These are phyloP conservation scores for Phytophthora pseudosyringae DNA, from an alignment of 352 stramenopile genomes.

Conservation along the genomic window DNA sequence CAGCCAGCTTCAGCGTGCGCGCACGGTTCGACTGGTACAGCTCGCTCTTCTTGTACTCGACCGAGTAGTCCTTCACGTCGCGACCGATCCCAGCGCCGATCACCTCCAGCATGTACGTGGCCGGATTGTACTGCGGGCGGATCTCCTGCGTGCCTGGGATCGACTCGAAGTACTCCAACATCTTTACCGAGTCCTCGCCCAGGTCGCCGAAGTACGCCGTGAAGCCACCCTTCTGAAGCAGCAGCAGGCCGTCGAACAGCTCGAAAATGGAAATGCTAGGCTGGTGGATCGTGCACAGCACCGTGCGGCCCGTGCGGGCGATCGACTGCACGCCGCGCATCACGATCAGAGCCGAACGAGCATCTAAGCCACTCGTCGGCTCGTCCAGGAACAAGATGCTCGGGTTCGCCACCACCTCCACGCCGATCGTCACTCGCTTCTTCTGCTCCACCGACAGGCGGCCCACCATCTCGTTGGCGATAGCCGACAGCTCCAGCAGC, in stretches of 20 bases:
- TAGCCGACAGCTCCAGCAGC: constrained; percentile 53
- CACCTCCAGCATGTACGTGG: too few species aligned
- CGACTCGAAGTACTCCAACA: constrained; percentile 88
- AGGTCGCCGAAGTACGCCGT: constrained; percentile 91
- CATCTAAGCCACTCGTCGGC: constrained; percentile 91
- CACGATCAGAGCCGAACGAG: constrained; percentile 85
- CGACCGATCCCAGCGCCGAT: too few species aligned
- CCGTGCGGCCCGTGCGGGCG: constrained; percentile 80
- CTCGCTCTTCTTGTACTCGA: too few species aligned
- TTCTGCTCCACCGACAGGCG: constrained; percentile 90
- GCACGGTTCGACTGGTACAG: too few species aligned
- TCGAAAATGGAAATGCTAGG: constrained; percentile 92
- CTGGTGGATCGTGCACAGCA: constrained; percentile 75
- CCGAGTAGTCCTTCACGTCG: too few species aligned
- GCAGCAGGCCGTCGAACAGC: constrained; percentile 90
- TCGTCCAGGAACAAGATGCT: constrained; percentile 96
- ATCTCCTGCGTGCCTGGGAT: constrained; percentile 77
- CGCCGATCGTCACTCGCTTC: constrained; percentile 94
- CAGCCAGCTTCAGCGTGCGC: too few species aligned
- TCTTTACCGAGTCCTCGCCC: constrained; percentile 67
- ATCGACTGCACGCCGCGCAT: constrained; percentile 88
- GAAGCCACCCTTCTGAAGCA: constrained; percentile 79
- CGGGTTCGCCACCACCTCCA: constrained; percentile 93
- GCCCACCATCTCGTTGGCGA: constrained; percentile 53
- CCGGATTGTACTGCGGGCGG: too few species aligned